These are phyloP conservation scores for Ampelocalamus luodianensis DNA, from an alignment of 176 grass and related monocot species.

Conservation along the genomic window DNA sequence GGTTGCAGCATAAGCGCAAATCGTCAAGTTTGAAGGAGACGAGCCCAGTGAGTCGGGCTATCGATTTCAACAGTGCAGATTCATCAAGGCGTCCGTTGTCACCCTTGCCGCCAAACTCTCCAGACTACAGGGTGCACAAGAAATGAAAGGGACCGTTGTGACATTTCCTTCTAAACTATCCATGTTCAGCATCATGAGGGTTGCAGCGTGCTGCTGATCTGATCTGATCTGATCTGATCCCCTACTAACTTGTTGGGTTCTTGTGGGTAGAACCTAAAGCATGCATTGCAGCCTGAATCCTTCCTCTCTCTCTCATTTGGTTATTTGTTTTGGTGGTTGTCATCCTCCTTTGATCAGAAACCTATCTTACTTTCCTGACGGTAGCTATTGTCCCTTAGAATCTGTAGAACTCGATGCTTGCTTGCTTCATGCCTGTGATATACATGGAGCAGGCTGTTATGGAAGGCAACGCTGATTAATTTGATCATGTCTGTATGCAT, in stretches of 20 bases:
- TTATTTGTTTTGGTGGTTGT: background rate
- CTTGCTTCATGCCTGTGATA: background rate
- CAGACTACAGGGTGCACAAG: conserved; percentile 70
- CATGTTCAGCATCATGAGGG: background rate
- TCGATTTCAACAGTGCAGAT: conserved; percentile 63
- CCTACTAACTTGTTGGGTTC: conserved; percentile 22
- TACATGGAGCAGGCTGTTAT: background rate
- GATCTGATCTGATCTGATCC: no score
- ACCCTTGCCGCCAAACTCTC: conserved; percentile 68
- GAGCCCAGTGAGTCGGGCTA: conserved; percentile 40
- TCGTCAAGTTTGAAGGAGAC: conserved; percentile 61
- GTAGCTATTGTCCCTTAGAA: background rate
- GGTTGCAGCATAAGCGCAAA: conserved; percentile 79
- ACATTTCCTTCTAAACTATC: background rate
- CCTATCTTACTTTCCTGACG: background rate
- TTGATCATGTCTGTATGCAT: background rate
- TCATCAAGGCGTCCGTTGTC: conserved; percentile 64
- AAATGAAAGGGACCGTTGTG: conserved; percentile 41
- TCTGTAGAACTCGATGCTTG: background rate
- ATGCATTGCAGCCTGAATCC: background rate
- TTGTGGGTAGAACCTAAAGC: conserved; percentile 10
- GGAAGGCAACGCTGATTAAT: background rate
- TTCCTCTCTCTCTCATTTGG: background rate
- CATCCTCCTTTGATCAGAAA: conserved; percentile 22
- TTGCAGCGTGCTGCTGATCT: conserved; percentile 24